Base-by-base conservation (phyloP, 768 basidiomycete species). In the Gloeophyllum trabeum region DNA sequence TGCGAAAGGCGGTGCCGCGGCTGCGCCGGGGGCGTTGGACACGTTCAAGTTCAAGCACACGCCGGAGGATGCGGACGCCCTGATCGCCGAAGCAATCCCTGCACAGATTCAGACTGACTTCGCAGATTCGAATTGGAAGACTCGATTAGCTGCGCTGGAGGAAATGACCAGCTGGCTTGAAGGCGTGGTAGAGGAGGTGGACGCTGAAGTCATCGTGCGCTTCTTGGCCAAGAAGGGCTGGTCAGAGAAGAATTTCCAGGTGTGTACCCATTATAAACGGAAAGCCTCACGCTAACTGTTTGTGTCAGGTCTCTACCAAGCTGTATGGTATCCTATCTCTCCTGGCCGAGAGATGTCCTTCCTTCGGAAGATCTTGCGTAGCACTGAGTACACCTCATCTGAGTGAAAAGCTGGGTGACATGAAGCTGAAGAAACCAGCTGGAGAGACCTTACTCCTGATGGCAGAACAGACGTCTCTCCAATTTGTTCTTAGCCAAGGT, bases 201-300 rank as follows among this genome's bases (percentile, higher is more conserved):
- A 99, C 49, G 79, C 83, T 10, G 96, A 99, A 60, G 77, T 99
- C 4, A 53, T 99, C 26, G 76, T 97, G 16, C 73, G 94, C 20
- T 81, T 85, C 49, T 62, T 98, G 45, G 81, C 76, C 3, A 98
- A 94, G 69, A 90, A 87, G 48, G 91, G 93, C 2, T 97, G 91
- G 92, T 75, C 71, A n/a, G 96, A 99, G 65, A 98, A 96, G 69
- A 99, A 98, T 54, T 99, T 99, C 51, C 94, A 99, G 67, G 93
- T 86, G 46, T 43, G 28, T 10, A 16, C 10, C 10, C 16, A 10
- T 32, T 16, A 32, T 32, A 10, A 32, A 32, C 10, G 10, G 10
- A 32, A 10, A 16, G 28, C 28, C 16, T 32, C 28, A 16, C 28
- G 10, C 16, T 32, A 24, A 6, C 26, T 24, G 26, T 44, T 35